Conservation (phyloP, 2,329 filamentous ascomycete genomes). For the Aspergillus candidus region DNA sequence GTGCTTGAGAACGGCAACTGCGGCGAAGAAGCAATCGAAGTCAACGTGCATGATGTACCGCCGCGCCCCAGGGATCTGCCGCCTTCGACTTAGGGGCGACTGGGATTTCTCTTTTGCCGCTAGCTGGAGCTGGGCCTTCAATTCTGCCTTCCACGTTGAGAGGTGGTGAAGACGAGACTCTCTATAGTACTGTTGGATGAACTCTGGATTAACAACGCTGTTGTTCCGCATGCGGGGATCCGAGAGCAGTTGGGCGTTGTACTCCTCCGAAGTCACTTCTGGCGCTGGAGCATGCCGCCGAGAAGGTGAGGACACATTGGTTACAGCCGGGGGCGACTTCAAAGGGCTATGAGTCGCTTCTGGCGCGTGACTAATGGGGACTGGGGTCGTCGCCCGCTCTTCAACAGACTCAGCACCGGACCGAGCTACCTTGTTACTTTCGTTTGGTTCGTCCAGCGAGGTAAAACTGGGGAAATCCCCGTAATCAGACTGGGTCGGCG, state of each 20-base stretch:
- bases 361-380: too few species aligned
- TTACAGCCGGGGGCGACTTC: background rate
- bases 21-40: constrained; percentile 97
- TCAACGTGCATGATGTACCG: constrained; percentile 92
- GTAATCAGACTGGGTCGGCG: constrained; percentile 34
- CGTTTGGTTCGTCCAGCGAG: constrained; percentile 13
- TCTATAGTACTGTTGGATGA: constrained; percentile 88
- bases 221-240: constrained; percentile 83
- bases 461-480: constrained; percentile 34
- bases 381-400: too few species aligned
- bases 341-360: background rate
- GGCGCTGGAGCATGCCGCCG: constrained; percentile 27
- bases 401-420: too few species aligned
- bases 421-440: background rate
- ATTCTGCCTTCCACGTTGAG: constrained; percentile 90
- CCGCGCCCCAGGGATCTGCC: constrained; percentile 57
- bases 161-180: constrained; percentile 93
- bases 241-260: constrained; percentile 77
- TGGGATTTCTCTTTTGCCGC: constrained; percentile 63
- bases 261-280: constrained; percentile 76
- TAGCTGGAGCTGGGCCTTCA: constrained; percentile 82
- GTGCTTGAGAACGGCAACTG: constrained; percentile 73
- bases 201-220: constrained; percentile 86
- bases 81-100: constrained; percentile 43
- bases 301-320: constrained; percentile 10